Base-by-base conservation (phyloP, 2,329 filamentous ascomycete genomes). In the Fusarium annulatum region DNA sequence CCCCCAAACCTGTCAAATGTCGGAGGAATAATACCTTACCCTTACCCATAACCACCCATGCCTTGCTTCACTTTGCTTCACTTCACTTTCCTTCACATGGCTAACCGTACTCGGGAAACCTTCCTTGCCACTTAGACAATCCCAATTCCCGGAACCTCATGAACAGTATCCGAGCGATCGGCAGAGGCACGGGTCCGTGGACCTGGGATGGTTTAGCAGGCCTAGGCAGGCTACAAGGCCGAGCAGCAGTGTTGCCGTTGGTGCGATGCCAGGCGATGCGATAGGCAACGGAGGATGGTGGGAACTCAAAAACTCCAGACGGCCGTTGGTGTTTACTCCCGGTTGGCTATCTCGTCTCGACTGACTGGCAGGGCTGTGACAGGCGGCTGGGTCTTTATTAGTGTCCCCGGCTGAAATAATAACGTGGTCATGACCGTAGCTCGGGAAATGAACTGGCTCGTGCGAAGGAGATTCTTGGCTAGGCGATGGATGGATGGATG, bases 111-210 rank as follows among this genome's bases (percentile, higher is more conserved):
- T 69, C 67, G 67, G 65, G 59, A 69, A 69, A 57, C 49, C 30
- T 61, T 36, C 61, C 45, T 72, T 67, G 71, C 71, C 67, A 68
- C 67, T 58, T 62, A 49, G 59, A 49, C 56, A 63, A 72, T 67
- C 64, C 62, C 26, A 67, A 67, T 53, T 53, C 71, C 71, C 64
- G 72, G 72, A 74, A 72, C 68, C 52, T 71, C 61, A 58, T 65
- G 64, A 71, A 63, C 56, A 61, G 60, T 55, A 76, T 76, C 74
- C 76, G 76, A 76, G 65, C 66, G 76, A 77, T 77, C 76, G 74
- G 76, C 76, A 74, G 56, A 64, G 63, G 61, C 63, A 77, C 75
- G 48, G 75, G 72, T 61, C 71, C 66, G 65, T 75, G 73, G 75
- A 58, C 64, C 55, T 72, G 75, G 70, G 58, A 65, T 51, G 34